These are phyloP conservation scores for Rhizopogon sp. DNA, from an alignment of 768 basidiomycete genomes.

Conservation along the genomic window DNA sequence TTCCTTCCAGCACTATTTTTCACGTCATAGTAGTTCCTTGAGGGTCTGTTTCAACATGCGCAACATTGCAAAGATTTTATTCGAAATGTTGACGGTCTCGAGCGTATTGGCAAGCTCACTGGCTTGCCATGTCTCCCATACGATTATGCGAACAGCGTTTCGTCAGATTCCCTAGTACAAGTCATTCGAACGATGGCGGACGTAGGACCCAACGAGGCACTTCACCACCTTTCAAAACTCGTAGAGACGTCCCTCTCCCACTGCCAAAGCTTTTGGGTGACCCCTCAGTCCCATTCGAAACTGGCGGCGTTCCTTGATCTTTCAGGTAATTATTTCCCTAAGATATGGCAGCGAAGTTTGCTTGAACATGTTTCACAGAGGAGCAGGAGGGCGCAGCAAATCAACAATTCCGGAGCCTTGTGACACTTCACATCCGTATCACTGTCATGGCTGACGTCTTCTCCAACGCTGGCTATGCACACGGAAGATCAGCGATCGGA, in stretches of 20 bases:
- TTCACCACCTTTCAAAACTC: conserved; percentile 62
- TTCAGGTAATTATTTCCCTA: conserved; percentile 27
- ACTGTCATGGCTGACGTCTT: conserved; percentile 86
- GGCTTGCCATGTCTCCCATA: conserved; percentile 84
- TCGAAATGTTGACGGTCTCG: conserved; percentile 63
- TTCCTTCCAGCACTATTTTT: background rate
- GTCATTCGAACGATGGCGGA: conserved; percentile 89
- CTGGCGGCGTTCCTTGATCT: conserved; percentile 61
- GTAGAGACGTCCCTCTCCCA: conserved; percentile 66
- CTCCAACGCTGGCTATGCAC: conserved; percentile 74
- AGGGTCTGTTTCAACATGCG: conserved; percentile 90
- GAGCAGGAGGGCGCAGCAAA: conserved; percentile 50
- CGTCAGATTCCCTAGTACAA: conserved; percentile 83
- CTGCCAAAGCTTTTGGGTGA: conserved; percentile 69
- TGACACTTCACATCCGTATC: conserved; percentile 73
- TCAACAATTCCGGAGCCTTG: conserved; percentile 62
- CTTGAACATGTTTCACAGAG: conserved; percentile 25
- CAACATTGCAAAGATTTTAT: conserved; percentile 91
- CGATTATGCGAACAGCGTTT: conserved; percentile 79
- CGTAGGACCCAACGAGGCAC: conserved; percentile 71
- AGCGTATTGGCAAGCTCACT: conserved; percentile 71
- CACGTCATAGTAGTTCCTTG: conserved; percentile 63
- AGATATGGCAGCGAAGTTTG: background rate
- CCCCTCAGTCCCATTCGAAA: conserved; percentile 49
- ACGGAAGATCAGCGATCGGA: conserved; percentile 69